These are phyloP conservation scores for Trapa bicornis DNA, from an alignment of 345 rosid species.

Conservation along the genomic window DNA sequence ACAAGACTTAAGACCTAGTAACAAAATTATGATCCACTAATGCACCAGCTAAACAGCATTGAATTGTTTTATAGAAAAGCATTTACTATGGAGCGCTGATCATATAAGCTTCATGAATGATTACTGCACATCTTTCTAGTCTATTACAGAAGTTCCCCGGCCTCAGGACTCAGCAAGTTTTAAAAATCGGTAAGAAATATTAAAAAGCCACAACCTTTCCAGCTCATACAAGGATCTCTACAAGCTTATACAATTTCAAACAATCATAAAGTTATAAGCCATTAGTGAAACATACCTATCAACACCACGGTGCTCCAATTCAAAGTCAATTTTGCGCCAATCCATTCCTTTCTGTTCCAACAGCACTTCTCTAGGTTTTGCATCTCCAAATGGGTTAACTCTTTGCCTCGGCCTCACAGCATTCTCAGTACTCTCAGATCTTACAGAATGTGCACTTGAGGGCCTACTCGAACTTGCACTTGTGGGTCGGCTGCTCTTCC, in stretches of 20 bases:
- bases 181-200: not conserved
- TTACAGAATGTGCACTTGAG: slow-evolving; percentile 69
- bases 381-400: slow-evolving; percentile 93
- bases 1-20: not conserved
- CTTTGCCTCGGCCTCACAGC: slow-evolving; percentile 61
- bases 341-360: slow-evolving; percentile 77
- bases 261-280: not conserved
- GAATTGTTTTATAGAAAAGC: not conserved
- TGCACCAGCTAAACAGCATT: not conserved
- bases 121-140: not conserved
- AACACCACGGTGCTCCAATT: slow-evolving; percentile 74
- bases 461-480: slow-evolving; percentile 93
- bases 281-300: slow-evolving; percentile 37
- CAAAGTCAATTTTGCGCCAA: slow-evolving; percentile 84
- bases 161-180: not conserved
- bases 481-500: slow-evolving; percentile 73
- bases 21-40: not conserved
- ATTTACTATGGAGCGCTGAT: not conserved
- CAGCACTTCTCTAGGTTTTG: slow-evolving; percentile 90
- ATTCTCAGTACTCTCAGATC: slow-evolving; percentile 69
- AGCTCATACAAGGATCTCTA: not conserved
- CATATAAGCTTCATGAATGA: not conserved
- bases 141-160: not conserved
- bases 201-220: not conserved
- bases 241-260: not conserved